Evolutionary conservation across 108 stramenopile species (phyloP).

Genomic region (Cyclotella kingstonii): DNA sequence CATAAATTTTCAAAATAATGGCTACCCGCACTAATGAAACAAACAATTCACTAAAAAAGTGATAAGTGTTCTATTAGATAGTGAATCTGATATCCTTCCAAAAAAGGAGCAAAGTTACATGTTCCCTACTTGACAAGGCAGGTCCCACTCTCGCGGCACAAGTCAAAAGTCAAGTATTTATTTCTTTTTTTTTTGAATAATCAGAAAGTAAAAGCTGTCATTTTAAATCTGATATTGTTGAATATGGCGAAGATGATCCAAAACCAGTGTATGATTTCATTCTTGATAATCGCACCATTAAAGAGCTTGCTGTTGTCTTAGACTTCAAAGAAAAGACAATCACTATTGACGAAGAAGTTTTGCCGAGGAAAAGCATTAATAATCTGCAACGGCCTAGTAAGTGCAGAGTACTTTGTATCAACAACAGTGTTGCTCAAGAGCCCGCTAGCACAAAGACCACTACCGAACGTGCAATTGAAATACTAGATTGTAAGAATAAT

Average conservation of each 20-base stretch:
- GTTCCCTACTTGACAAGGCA: too few relatives aligned
- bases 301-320: not conserved
- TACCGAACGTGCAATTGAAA: slow-evolving; percentile 4
- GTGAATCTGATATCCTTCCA: too few relatives aligned
- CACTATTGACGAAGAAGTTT: slow-evolving; percentile 6
- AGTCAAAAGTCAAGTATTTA: too few relatives aligned
- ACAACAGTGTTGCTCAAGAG: slow-evolving; percentile 1
- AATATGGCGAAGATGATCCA: not conserved
- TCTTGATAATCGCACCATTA: not conserved
- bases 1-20: too few relatives aligned
- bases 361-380: slow-evolving; percentile 15
- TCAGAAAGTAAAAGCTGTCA: not conserved
- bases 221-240: not conserved
- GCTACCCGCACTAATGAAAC: too few relatives aligned
- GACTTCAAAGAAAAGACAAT: slow-evolving; percentile 7
- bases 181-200: too few relatives aligned
- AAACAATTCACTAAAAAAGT: too few relatives aligned
- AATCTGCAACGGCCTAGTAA: not conserved
- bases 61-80: too few relatives aligned
- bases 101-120: too few relatives aligned
- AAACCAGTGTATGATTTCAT: not conserved
- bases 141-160: too few relatives aligned
- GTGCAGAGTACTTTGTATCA: not conserved
- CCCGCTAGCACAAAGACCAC: not conserved
- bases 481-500: slow-evolving; percentile 38